A percentile compares a stretch with the other conserved stretches of the same genome.
Evolutionary conservation across 2,329 filamentous ascomycete species (phyloP).

Genomic region (Parascedosporium putredinis): DNA sequence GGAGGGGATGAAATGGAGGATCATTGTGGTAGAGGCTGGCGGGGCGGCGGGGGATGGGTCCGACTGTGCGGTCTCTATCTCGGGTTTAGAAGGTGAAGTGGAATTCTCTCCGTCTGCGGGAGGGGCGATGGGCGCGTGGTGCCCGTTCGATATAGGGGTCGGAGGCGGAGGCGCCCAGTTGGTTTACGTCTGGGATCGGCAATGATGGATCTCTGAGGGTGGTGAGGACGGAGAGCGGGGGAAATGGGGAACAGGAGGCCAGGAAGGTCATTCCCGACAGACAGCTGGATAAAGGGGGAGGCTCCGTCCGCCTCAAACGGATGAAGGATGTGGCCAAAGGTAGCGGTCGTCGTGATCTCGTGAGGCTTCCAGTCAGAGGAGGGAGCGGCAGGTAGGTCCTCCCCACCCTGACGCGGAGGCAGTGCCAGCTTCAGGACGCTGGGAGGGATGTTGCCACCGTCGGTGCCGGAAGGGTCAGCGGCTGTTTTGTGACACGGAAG

Average conservation of each 20-base stretch:
- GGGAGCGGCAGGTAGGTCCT: too few species aligned
- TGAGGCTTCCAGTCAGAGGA: slow-evolving; percentile 8
- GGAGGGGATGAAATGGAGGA: slow-evolving; percentile 4
- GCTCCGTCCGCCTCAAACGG: background rate
- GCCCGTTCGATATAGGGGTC: too few species aligned
- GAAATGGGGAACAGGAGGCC: slow-evolving; percentile 31
- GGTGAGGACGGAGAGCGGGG: slow-evolving; percentile 33
- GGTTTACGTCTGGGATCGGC: too few species aligned
- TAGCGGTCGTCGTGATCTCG: slow-evolving; percentile 24
- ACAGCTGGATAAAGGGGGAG: background rate
- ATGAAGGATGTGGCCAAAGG: slow-evolving; percentile 43
- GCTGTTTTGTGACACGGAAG: background rate
- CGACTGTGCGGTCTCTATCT: too few species aligned
- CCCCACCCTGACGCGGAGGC: too few species aligned
- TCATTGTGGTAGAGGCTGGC: slow-evolving; percentile 5
- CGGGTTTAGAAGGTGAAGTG: too few species aligned
- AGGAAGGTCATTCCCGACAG: background rate
- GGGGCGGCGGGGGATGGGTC: slow-evolving; percentile 7
- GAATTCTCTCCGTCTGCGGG: too few species aligned
- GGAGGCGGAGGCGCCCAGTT: too few species aligned
- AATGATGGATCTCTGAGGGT: slow-evolving; percentile 14
- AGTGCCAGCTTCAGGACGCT: too few species aligned
- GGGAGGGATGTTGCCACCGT: too few species aligned
- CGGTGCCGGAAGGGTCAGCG: background rate
- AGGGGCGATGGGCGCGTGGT: too few species aligned